A percentile compares a stretch with the other conserved stretches of the same genome.
phyloP scores from a whole-genome alignment of 2,329 filamentous ascomycete species.

The Claviceps sp. region DNA sequence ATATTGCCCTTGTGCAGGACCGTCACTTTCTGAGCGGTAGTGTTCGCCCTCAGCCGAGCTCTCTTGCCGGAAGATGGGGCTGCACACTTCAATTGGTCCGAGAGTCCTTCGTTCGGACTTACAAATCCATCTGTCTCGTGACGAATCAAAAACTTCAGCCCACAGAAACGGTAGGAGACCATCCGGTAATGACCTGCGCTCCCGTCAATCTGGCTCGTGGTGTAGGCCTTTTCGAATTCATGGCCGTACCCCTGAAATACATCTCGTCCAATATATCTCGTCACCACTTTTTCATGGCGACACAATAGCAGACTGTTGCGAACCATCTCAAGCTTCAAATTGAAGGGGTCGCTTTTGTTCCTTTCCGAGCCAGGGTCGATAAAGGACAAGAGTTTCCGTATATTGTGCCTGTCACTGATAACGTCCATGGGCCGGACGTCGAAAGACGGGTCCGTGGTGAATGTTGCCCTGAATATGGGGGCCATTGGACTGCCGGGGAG shows the following conservation, averaged over 20 bases:
- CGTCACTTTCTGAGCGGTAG: slow-evolving; percentile 14
- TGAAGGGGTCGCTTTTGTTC: slow-evolving; percentile 21
- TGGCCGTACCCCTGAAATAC: slow-evolving; percentile 30
- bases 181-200: slow-evolving; percentile 33
- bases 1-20: slow-evolving; percentile 18
- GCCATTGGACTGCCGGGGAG: slow-evolving; percentile 30
- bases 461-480: slow-evolving; percentile 31
- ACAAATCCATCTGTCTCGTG: slow-evolving; percentile 31
- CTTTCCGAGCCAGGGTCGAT: slow-evolving; percentile 16
- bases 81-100: slow-evolving; percentile 12
- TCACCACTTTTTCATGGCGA: slow-evolving; percentile 18
- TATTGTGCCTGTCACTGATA: slow-evolving; percentile 32
- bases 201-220: slow-evolving; percentile 17
- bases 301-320: slow-evolving; percentile 25
- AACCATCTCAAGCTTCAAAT: slow-evolving; percentile 26
- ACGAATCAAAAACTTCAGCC: slow-evolving; percentile 26
- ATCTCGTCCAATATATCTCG: slow-evolving; percentile 16
- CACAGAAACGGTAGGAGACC: slow-evolving; percentile 29
- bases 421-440: slow-evolving; percentile 25
- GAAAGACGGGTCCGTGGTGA: slow-evolving; percentile 22
- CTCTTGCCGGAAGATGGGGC: slow-evolving; percentile 11
- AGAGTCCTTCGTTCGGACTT: slow-evolving; percentile 7
- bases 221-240: slow-evolving; percentile 31
- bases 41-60: not conserved
- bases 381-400: slow-evolving; percentile 34